Base-by-base conservation (phyloP, 1,139 yeast species). In the Blastobotrys aristatus region DNA sequence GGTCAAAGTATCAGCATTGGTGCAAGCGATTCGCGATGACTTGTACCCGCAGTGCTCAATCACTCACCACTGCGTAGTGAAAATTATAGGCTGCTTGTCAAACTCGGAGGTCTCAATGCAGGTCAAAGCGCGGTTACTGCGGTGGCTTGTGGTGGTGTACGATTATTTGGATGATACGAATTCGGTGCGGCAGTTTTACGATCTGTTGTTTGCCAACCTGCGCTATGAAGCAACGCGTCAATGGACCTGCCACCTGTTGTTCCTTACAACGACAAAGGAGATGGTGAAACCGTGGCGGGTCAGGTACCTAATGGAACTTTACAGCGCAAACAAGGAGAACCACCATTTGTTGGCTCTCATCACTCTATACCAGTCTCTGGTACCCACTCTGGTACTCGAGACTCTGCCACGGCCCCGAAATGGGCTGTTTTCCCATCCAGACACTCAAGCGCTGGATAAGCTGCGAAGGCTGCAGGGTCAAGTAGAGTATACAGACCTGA, bases 211-310 rank as follows among this genome's bases (percentile, higher is more conserved):
- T 53, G 69, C 72, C 26, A 63, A 69, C 35, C 64, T 79, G 52
- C 70, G 72, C 43, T 73, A 65, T 50, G 78, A 74, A 50, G 70
- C 64, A 45, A 59, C 72, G 34, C 70, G 79, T 31, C 67, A 68
- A 1, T 67, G 70, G 60, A 58, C 74, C 3, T 70, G 79, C 13
- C 72, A 72, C 46, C 51, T 77, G 14, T 56, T 77, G 16, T 62
- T 71, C 38, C 57, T 75, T 47, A 53, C 70, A 1, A 64, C 76
- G 0, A 48, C 35, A n/a, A 40, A 44, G 14, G 24, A 57, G 4
- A 59, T 61, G 18, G 69, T 75, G n/a, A 70, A 64, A 40, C 61
- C 63, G 1, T 64, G 70, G 68, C 63, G 71, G 38, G 62, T 69
- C 2, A 61, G 65, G 31, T 56, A 65, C 17, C 60, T 72, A 11